Evolutionary conservation across 2,329 filamentous ascomycete genomes (phyloP), one percentile per base, ranked within the genome.

Genomic region (Ceratocystis ficicola): DNA sequence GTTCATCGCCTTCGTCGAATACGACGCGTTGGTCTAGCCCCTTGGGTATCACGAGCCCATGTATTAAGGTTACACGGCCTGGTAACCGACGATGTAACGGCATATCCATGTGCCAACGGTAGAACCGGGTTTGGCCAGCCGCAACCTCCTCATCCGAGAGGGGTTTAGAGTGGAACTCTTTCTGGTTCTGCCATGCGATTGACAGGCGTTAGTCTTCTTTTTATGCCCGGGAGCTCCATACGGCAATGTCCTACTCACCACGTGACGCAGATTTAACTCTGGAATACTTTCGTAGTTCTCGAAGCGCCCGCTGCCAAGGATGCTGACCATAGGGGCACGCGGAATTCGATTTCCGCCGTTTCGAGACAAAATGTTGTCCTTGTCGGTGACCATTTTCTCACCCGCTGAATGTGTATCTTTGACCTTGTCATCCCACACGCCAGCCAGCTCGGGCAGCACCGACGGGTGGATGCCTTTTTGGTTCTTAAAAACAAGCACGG

Each of bases 41-140:
- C 20, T 67, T 57, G 12, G 66, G 66, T 20, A 67, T 67, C 20
- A 65, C 44, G 4, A 67, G 63, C 22, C 66, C 66, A 10, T 67
- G 66, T 30, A 67, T 67, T 20, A 67, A 30, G 22, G 66, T 67
- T 22, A 67, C 66, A 36, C 66, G 66, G 59, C 66, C 66, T 3
- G 66, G 66, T 20, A 67, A 60, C 17, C 63, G 66, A 20, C 63
- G 63, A 59, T 67, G 66, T 2, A 67, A 28, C 8, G 66, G 66
- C 66, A 67, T 67, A 20, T 67, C 66, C 63, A 67, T 65, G 28
- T 67, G 66, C 66, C 66, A 67, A 7, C 66, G 63, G 25, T 67
- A 67, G 30, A 67, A 67, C 20, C 66, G 66, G 32, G 66, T 67
- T 20, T 67, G 57, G 46, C 66, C 66, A 17, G 46, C 66, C 12